Evolutionary conservation across 352 stramenopile species (phyloP).

Genomic region (Blastocystis sp.): DNA sequence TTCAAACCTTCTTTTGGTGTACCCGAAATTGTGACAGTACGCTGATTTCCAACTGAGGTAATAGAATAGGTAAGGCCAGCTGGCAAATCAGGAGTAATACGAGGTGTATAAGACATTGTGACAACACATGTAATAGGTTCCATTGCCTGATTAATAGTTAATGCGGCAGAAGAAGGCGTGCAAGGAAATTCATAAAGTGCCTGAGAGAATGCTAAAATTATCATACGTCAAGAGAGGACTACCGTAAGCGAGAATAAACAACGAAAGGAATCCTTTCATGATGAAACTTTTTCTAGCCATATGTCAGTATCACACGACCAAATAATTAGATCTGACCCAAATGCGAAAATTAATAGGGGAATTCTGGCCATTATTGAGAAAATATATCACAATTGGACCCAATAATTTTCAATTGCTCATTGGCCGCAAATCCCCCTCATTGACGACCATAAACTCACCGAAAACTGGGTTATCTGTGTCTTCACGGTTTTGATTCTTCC

Average conservation of each 20-base stretch:
- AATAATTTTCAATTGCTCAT: background rate
- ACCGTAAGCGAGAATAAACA: constrained; percentile 23
- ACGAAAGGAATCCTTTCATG: background rate
- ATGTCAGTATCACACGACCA: background rate
- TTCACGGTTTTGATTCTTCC: too few species aligned
- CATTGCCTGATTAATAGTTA: constrained; percentile 42
- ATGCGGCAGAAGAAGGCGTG: background rate
- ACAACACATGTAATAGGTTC: constrained; percentile 15
- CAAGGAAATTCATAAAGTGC: background rate
- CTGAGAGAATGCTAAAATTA: constrained; percentile 1
- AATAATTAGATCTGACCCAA: background rate
- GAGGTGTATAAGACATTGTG: background rate
- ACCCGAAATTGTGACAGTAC: constrained; percentile 23
- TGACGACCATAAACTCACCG: background rate
- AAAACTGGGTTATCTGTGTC: background rate
- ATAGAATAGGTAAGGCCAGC: constrained; percentile 53
- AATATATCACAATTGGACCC: background rate
- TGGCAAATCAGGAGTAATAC: constrained; percentile 49
- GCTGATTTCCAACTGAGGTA: background rate
- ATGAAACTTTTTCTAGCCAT: background rate
- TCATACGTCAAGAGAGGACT: background rate
- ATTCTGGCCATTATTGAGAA: background rate
- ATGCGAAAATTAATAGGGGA: background rate
- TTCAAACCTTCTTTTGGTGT: constrained; percentile 60
- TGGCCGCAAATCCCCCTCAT: background rate